Evolutionary conservation across 768 basidiomycete genomes (phyloP).

Genomic region (Termitomyces sp.): DNA sequence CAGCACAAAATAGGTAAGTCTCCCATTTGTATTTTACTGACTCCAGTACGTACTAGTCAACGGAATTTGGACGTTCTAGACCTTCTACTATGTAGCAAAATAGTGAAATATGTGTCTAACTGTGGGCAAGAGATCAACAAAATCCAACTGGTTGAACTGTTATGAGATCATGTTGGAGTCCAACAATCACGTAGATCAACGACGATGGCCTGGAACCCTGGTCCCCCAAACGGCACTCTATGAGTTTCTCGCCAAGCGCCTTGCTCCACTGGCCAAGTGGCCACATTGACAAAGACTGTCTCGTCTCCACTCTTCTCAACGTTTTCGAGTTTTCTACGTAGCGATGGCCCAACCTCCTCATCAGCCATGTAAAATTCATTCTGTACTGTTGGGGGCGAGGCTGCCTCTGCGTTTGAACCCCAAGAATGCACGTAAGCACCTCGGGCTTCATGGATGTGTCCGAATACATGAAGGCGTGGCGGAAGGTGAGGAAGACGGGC

Average conservation of each 20-base stretch:
- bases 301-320: not conserved
- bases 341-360: not conserved
- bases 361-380: not conserved
- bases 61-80: not conserved
- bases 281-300: slow-evolving; percentile 43
- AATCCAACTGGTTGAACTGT: not conserved
- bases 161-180: not conserved
- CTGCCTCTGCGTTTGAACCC: slow-evolving; percentile 11
- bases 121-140: no score
- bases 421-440: slow-evolving; percentile 40
- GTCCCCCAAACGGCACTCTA: slow-evolving; percentile 29
- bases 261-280: slow-evolving; percentile 30
- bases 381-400: not conserved
- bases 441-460: slow-evolving; percentile 65
- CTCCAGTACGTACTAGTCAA: not conserved
- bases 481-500: slow-evolving; percentile 31
- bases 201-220: slow-evolving; percentile 27
- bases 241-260: slow-evolving; percentile 14
- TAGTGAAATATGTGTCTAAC: no score
- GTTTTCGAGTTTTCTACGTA: no score
- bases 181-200: slow-evolving; percentile 33
- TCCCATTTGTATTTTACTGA: not conserved
- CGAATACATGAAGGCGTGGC: slow-evolving; percentile 47
- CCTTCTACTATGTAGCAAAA: no score
- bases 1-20: slow-evolving; percentile 26